These are phyloP conservation scores for Pseudogymnoascus sp. DNA, from an alignment of 2,329 filamentous ascomycete genomes.

Conservation along the genomic window DNA sequence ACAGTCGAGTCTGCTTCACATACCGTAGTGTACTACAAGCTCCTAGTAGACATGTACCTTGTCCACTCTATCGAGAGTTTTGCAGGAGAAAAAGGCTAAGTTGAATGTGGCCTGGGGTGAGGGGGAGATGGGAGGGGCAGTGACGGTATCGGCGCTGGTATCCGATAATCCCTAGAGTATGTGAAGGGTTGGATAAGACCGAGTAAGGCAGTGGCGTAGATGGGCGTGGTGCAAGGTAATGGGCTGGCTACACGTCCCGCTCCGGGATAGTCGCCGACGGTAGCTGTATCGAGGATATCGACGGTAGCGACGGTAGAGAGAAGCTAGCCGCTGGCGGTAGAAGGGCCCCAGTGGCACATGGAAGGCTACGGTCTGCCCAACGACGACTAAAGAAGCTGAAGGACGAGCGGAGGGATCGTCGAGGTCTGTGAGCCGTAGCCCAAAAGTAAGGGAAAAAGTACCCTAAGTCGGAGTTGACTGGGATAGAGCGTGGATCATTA, in stretches of 20 bases:
- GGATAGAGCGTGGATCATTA: constrained; percentile 4
- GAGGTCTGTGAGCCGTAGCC: constrained; percentile 7
- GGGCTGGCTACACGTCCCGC: background rate
- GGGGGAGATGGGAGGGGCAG: constrained; percentile 8
- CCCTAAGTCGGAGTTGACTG: background rate
- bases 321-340: constrained; percentile 8
- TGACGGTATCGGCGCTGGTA: constrained; percentile 6
- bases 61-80: background rate
- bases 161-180: constrained; percentile 5
- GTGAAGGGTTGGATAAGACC: constrained; percentile 6
- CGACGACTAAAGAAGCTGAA: background rate
- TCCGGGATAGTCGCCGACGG: background rate
- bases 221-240: background rate
- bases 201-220: background rate
- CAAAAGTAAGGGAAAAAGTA: background rate
- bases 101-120: constrained; percentile 3
- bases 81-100: constrained; percentile 8
- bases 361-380: background rate
- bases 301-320: constrained; percentile 2
- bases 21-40: constrained; percentile 4
- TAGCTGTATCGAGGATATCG: background rate
- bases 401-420: constrained; percentile 7
- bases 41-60: background rate
- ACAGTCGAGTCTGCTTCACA: constrained; percentile 1
- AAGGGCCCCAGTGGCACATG: constrained; percentile 4